Conservation (phyloP, 768 basidiomycete genomes). For the Steccherinum ochraceum region DNA sequence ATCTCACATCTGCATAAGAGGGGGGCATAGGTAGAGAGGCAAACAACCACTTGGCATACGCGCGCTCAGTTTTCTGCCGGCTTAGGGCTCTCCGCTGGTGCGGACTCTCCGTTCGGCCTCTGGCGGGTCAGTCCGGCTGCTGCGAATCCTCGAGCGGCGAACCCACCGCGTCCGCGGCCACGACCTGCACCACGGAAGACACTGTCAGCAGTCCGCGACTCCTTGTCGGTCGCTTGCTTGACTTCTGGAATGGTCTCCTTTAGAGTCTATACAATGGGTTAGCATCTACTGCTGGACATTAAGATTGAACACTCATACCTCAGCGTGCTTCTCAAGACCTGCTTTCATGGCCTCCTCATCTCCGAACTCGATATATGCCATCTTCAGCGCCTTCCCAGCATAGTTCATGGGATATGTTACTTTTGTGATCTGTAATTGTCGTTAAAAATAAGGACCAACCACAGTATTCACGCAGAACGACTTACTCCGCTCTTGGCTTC, state of each 20-base stretch:
- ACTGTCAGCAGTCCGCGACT: slow-evolving; percentile 22
- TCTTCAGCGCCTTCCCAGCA: slow-evolving; percentile 43
- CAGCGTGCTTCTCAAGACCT: slow-evolving; percentile 68
- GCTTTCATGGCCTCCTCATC: slow-evolving; percentile 82
- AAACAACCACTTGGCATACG: no score
- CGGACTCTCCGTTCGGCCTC: slow-evolving; percentile 24
- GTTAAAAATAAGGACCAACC: not conserved
- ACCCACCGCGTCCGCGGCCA: slow-evolving; percentile 49
- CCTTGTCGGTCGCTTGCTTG: slow-evolving; percentile 61
- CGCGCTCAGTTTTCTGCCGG: not conserved
- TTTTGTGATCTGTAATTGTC: slow-evolving; percentile 50
- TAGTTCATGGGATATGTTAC: slow-evolving; percentile 50
- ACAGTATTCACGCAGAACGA: slow-evolving; percentile 5
- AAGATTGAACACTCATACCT: slow-evolving; percentile 37
- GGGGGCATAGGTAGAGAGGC: no score
- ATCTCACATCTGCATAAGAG: no score
- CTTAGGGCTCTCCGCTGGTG: slow-evolving; percentile 4
- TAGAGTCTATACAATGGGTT: slow-evolving; percentile 45
- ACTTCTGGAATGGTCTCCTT: slow-evolving; percentile 62
- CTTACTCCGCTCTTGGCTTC: slow-evolving; percentile 64
- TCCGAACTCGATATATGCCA: slow-evolving; percentile 87
- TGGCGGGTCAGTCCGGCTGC: slow-evolving; percentile 56
- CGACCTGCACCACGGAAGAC: slow-evolving; percentile 31
- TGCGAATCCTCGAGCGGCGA: slow-evolving; percentile 58
- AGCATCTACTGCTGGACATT: slow-evolving; percentile 7